A percentile compares a stretch with the other conserved stretches of the same genome.
These are phyloP conservation scores for Trichosanthes truncata DNA, from an alignment of 306 rosid species.

Conservation along the genomic window DNA sequence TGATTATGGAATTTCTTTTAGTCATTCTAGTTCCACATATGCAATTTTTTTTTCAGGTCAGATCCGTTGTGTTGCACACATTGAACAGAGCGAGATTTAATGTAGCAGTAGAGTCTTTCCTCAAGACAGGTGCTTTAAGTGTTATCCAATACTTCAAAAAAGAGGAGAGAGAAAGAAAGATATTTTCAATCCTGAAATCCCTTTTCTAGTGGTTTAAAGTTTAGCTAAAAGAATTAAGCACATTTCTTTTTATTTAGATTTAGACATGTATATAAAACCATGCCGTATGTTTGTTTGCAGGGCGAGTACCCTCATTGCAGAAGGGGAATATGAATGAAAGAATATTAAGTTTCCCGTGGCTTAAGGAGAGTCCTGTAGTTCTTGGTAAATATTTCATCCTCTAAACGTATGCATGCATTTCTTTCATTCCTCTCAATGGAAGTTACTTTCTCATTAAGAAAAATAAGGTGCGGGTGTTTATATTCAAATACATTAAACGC, in stretches of 20 bases:
- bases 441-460: not conserved
- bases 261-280: not conserved
- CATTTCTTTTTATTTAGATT: not conserved
- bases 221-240: conserved; percentile 7
- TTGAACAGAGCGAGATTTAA: conserved; percentile 80
- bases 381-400: conserved; percentile 46
- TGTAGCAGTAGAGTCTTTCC: conserved; percentile 80
- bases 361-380: conserved; percentile 72
- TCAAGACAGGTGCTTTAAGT: conserved; percentile 59
- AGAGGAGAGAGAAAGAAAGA: not conserved
- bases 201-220: not conserved
- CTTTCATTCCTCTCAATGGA: not conserved
- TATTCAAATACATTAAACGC: not conserved
- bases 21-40: conserved; percentile 18
- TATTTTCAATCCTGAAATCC: not conserved
- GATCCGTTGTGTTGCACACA: conserved; percentile 92
- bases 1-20: conserved; percentile 12
- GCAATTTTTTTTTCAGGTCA: conserved; percentile 42
- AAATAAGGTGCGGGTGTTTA: not conserved
- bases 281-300: conserved; percentile 32
- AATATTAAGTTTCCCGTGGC: conserved; percentile 80
- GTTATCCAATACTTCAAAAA: not conserved
- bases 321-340: conserved; percentile 79
- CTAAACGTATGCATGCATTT: not conserved
- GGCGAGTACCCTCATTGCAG: conserved; percentile 71